Evolutionary conservation across 2,329 filamentous ascomycete genomes (phyloP).

Genomic region (Alternaria ethzedia): DNA sequence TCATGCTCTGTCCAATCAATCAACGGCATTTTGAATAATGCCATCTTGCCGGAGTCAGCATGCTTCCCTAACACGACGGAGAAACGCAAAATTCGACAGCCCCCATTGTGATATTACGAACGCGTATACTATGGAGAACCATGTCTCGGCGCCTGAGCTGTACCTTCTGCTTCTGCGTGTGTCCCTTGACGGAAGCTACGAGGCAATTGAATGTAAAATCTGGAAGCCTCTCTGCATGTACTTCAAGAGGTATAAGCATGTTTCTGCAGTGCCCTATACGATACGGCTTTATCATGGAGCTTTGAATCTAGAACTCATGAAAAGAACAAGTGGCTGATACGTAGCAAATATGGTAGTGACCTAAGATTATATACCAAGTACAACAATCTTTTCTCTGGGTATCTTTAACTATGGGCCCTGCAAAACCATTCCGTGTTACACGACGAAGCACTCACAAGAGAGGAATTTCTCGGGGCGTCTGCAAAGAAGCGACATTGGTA

Average conservation of each 20-base stretch:
- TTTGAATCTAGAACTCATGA: constrained; percentile 39
- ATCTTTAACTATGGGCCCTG: constrained; percentile 53
- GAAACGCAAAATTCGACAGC: constrained; percentile 6
- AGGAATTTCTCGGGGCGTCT: constrained; percentile 18
- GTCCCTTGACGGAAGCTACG: not conserved
- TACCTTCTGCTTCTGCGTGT: not conserved
- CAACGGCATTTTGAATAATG: constrained; percentile 1
- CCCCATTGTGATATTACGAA: constrained; percentile 7
- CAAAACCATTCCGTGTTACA: constrained; percentile 73
- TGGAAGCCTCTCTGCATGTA: not conserved
- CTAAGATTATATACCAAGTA: not conserved
- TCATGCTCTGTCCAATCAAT: not conserved
- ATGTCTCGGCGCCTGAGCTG: not conserved
- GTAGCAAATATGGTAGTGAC: not conserved
- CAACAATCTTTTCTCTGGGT: not conserved
- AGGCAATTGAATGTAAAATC: not conserved
- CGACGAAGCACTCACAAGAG: constrained; percentile 51
- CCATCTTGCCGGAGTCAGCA: not conserved
- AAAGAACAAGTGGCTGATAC: not conserved
- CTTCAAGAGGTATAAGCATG: constrained; percentile 19
- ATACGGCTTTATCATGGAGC: constrained; percentile 73
- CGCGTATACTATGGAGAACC: constrained; percentile 11
- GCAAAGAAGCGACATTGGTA: not conserved
- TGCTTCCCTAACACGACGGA: constrained; percentile 1
- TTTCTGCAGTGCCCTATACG: constrained; percentile 64